Conservation (phyloP, 2,329 filamentous ascomycete genomes). For the Aspergillus puulaauensis region DNA sequence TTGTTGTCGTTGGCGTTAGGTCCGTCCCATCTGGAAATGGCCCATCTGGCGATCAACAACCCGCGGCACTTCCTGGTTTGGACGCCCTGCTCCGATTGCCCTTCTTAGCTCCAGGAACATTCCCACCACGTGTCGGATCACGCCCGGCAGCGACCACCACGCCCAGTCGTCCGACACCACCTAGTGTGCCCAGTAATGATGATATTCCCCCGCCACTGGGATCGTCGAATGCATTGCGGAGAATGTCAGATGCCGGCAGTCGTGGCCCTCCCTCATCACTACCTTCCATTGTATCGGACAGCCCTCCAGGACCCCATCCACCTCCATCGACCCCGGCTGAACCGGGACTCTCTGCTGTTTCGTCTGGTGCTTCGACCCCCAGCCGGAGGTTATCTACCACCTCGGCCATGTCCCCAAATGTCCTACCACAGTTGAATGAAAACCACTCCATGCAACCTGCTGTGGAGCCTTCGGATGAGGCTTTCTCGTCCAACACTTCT, state of each 20-base stretch:
- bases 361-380: slow-evolving; percentile 53
- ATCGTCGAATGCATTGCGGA: slow-evolving; percentile 31
- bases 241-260: slow-evolving; percentile 32
- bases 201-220: slow-evolving; percentile 56
- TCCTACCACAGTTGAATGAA: slow-evolving; percentile 41
- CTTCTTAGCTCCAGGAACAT: slow-evolving; percentile 44
- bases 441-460: slow-evolving; percentile 36
- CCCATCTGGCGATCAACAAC: slow-evolving; percentile 45
- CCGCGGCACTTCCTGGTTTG: slow-evolving; percentile 40
- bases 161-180: slow-evolving; percentile 55
- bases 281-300: slow-evolving; percentile 52
- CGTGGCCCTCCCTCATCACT: slow-evolving; percentile 35
- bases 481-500: slow-evolving; percentile 42
- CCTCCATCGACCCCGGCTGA: slow-evolving; percentile 65
- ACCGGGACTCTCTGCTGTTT: slow-evolving; percentile 54
- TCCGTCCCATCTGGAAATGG: slow-evolving; percentile 59
- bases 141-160: slow-evolving; percentile 56
- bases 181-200: slow-evolving; percentile 49
- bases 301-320: slow-evolving; percentile 58
- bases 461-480: slow-evolving; percentile 43
- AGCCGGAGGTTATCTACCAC: slow-evolving; percentile 48
- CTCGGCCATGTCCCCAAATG: slow-evolving; percentile 41
- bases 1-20: slow-evolving; percentile 69
- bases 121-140: slow-evolving; percentile 53
- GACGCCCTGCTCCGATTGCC: slow-evolving; percentile 48